A percentile compares a stretch with the other conserved stretches of the same genome.
Evolutionary conservation across 495 filamentous ascomycete genomes (phyloP).

Genomic region (Eremomyces bilateralis): DNA sequence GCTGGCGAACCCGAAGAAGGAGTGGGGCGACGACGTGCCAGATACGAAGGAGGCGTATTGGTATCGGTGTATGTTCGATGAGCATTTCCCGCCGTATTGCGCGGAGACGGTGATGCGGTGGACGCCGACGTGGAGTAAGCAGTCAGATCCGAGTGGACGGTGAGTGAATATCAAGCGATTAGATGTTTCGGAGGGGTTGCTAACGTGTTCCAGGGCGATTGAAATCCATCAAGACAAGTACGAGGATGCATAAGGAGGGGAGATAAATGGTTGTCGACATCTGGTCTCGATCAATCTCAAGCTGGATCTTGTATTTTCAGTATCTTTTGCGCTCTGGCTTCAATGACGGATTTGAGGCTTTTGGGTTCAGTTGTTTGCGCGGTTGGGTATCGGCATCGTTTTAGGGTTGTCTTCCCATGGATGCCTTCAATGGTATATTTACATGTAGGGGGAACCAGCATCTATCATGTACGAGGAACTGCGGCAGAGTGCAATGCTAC

Average conservation of each 20-base stretch:
- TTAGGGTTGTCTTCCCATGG: too few species aligned
- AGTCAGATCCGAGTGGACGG: slow-evolving; percentile 86
- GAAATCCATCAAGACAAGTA: slow-evolving; percentile 13
- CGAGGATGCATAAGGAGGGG: slow-evolving; percentile 4
- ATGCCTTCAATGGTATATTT: too few species aligned
- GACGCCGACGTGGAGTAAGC: slow-evolving; percentile 95
- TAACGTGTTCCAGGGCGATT: slow-evolving; percentile 9
- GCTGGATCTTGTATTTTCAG: too few species aligned
- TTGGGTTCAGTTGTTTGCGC: too few species aligned
- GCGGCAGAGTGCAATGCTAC: too few species aligned
- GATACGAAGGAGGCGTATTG: slow-evolving; percentile 90
- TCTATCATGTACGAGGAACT: too few species aligned
- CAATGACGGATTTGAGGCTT: too few species aligned
- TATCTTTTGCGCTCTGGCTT: too few species aligned
- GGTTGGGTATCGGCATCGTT: too few species aligned
- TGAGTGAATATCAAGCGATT: slow-evolving; percentile 26
- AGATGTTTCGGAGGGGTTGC: not conserved
- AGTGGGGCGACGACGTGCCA: slow-evolving; percentile 81
- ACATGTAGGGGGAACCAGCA: too few species aligned
- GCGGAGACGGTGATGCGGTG: slow-evolving; percentile 87
- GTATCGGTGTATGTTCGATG: slow-evolving; percentile 96
- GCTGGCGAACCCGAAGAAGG: slow-evolving; percentile 87
- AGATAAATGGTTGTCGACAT: too few species aligned
- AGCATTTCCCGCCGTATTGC: slow-evolving; percentile 85
- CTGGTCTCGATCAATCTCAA: too few species aligned